Evolutionary conservation across 139 green algal genomes (phyloP), one percentile per base, ranked within the genome.

Genomic region (Closterium sp.): DNA sequence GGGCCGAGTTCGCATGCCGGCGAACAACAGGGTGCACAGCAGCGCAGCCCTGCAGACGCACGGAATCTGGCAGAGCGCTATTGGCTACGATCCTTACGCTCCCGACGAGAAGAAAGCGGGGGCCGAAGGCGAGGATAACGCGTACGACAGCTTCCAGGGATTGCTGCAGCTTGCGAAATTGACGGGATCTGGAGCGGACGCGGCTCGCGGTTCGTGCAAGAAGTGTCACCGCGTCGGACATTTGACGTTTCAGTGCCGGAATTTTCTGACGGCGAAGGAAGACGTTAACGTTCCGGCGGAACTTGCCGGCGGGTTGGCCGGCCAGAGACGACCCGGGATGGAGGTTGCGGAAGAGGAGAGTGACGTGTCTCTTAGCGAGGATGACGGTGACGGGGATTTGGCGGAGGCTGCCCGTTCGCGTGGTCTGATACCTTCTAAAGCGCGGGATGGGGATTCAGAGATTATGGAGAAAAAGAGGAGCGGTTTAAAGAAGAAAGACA

Each of bases 211-310:
- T 9, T 38, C 92, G 1, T 94, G 92, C 90, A 94, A 92, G 30
- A 93, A 93, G 35, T 94, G 92, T 34, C 33, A 87, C 19, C 84
- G 86, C 1, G 90, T 94, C 33, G 92, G 92, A 4, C 92, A 94
- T 83, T 86, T 94, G 12, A 92, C 90, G 85, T 94, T 94, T 31
- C 92, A 94, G 88, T 94, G 92, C 90, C 35, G 87, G 23, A 94
- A 94, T 84, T 94, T 94, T 38, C n/a, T 94, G 84, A 93, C 88
- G 28, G 88, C 89, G 8, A 94, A 93, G 32, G 87, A 91, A 30
- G 89, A 92, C 4, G 84, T 83, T n/a, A 36, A 21, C 30, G 85
- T 76, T 55, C 32, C 25, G 16, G 87, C 55, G 6, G 89, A 34
- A 55, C 30, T 33, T 38, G 33, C 69, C 19, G 35, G n/a, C 31